phyloP scores from a whole-genome alignment of 73 alveolate species.

The Paraurostyla sp. region DNA sequence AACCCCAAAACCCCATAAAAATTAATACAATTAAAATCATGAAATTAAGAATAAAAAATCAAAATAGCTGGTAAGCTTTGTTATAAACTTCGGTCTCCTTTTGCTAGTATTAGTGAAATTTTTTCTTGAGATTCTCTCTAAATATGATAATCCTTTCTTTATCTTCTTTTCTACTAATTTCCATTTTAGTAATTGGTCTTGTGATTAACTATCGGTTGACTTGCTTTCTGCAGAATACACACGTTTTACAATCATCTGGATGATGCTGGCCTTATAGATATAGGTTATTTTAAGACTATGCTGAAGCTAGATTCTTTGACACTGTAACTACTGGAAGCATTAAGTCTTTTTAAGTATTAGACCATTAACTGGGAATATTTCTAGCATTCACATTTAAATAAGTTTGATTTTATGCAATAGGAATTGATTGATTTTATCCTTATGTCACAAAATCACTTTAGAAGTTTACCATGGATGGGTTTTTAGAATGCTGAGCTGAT shows the following conservation, averaged over 20 bases:
- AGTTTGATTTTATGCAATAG: too few relatives aligned
- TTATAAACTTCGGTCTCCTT: not conserved
- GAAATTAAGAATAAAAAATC: too few relatives aligned
- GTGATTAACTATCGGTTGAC: not conserved
- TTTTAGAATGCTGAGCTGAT: not conserved
- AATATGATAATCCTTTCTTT: constrained; percentile 32
- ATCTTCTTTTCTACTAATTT: not conserved
- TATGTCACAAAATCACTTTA: too few relatives aligned
- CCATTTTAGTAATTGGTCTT: constrained; percentile 28
- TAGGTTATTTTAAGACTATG: not conserved
- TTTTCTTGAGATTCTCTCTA: constrained; percentile 20
- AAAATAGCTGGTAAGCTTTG: too few relatives aligned
- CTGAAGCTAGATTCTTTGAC: not conserved
- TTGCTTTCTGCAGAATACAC: constrained; percentile 45
- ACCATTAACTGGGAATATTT: not conserved
- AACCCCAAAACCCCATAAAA: too few relatives aligned
- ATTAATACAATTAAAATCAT: too few relatives aligned
- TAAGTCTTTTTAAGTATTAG: not conserved
- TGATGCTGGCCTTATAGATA: not conserved
- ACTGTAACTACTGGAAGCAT: not conserved
- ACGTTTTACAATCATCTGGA: constrained; percentile 49
- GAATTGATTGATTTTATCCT: not conserved
- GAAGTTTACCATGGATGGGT: not conserved
- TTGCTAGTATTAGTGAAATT: not conserved
- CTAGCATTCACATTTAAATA: too few relatives aligned